These are phyloP conservation scores for Pseudoturritis turrita DNA, from an alignment of 345 rosid species.

Conservation along the genomic window DNA sequence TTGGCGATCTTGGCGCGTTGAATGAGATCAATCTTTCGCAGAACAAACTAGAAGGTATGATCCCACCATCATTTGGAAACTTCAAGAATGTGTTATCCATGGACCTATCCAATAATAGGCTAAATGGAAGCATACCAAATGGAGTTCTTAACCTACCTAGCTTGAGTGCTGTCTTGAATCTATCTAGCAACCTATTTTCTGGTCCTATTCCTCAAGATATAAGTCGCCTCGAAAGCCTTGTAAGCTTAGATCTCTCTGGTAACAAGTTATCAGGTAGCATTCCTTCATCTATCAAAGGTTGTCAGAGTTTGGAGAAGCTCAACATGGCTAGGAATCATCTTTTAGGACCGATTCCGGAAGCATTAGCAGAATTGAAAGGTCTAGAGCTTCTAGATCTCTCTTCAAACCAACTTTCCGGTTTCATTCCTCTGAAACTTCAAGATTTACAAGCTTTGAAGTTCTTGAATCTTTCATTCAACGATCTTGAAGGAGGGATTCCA, in stretches of 20 bases:
- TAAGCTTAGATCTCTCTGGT: conserved; percentile 40
- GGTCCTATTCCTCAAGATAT: conserved; percentile 41
- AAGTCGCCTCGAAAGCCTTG: conserved; percentile 29
- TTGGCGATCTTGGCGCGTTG: conserved; percentile 38
- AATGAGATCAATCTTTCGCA: conserved; percentile 41
- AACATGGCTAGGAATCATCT: conserved; percentile 37
- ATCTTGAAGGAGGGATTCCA: conserved; percentile 43
- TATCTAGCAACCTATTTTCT: conserved; percentile 38
- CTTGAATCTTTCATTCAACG: conserved; percentile 48
- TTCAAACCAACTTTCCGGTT: conserved; percentile 41
- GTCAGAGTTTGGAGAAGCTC: conserved; percentile 47
- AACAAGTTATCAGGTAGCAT: conserved; percentile 41
- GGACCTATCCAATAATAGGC: conserved; percentile 47
- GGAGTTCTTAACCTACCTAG: conserved; percentile 41
- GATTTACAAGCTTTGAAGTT: conserved; percentile 31
- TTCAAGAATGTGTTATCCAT: conserved; percentile 37
- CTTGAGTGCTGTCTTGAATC: conserved; percentile 34
- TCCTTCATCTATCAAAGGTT: conserved; percentile 36
- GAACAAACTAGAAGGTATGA: conserved; percentile 36
- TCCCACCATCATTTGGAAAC: conserved; percentile 39
- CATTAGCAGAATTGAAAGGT: conserved; percentile 36
- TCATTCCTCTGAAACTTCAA: conserved; percentile 39
- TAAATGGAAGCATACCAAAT: conserved; percentile 41
- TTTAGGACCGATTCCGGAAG: conserved; percentile 36
- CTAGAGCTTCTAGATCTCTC: conserved; percentile 46